Evolutionary conservation across 2,329 filamentous ascomycete species (phyloP).

Genomic region (Aspergillus latus): DNA sequence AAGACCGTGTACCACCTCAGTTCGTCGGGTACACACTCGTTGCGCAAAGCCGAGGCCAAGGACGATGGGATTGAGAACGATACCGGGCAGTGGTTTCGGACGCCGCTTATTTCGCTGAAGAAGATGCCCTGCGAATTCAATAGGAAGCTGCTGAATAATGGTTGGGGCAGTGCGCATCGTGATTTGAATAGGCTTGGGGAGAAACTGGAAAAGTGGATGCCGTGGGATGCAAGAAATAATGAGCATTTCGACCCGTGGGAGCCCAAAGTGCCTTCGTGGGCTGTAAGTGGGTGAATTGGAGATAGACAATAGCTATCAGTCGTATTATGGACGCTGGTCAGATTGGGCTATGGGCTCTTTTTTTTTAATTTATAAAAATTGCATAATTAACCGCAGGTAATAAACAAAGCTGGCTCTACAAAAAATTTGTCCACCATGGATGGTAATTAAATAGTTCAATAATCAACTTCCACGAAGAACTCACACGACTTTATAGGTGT

Average conservation of each 20-base stretch:
- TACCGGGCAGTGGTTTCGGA: not conserved
- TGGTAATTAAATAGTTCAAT: too few relatives aligned
- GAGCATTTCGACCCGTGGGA: slow-evolving; percentile 11
- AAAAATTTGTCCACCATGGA: too few relatives aligned
- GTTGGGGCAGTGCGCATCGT: slow-evolving; percentile 9
- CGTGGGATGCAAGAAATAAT: slow-evolving; percentile 11
- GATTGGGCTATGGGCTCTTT: too few relatives aligned
- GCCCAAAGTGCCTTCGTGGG: slow-evolving; percentile 2
- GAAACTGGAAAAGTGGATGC: slow-evolving; percentile 10
- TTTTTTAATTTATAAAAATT: too few relatives aligned
- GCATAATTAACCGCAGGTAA: too few relatives aligned
- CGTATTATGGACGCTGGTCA: too few relatives aligned
- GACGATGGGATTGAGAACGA: slow-evolving; percentile 4
- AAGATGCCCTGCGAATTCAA: slow-evolving; percentile 5
- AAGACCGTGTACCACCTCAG: slow-evolving; percentile 11
- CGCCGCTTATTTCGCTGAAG: slow-evolving; percentile 5
- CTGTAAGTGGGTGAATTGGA: not conserved
- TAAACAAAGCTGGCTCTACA: too few relatives aligned
- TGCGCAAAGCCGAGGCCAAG: slow-evolving; percentile 8
- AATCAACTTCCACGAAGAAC: too few relatives aligned
- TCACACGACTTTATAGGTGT: too few relatives aligned
- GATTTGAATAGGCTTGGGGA: slow-evolving; percentile 5
- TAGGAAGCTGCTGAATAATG: slow-evolving; percentile 4
- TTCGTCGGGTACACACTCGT: slow-evolving; percentile 6
- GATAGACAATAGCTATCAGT: too few relatives aligned